phyloP scores from a whole-genome alignment of 2,329 filamentous ascomycete species.

The Aureobasidium sp. region DNA sequence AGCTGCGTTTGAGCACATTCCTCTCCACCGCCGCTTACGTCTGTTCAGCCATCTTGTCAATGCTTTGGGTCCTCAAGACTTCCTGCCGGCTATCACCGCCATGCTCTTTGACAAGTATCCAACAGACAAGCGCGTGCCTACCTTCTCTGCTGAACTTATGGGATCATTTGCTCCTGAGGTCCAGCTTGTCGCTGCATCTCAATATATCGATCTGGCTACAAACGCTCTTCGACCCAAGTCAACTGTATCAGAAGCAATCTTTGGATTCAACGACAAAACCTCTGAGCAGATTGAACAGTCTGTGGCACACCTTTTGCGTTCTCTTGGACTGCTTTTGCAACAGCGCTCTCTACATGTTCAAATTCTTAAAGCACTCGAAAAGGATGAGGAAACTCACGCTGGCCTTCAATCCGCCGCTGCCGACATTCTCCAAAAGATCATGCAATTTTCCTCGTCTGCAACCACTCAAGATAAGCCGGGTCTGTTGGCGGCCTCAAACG shows the following conservation, averaged over 20 bases:
- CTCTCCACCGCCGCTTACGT: conserved; percentile 71
- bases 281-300: conserved; percentile 30
- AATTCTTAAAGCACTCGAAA: conserved; percentile 15
- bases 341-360: conserved; percentile 15
- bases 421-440: conserved; percentile 32
- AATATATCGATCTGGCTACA: conserved; percentile 65
- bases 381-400: not conserved
- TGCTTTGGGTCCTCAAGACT: conserved; percentile 78
- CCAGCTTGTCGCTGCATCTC: conserved; percentile 67
- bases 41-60: conserved; percentile 80
- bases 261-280: conserved; percentile 52
- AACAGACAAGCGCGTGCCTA: conserved; percentile 62
- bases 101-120: conserved; percentile 90
- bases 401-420: conserved; percentile 30
- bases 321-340: conserved; percentile 28
- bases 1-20: conserved; percentile 93
- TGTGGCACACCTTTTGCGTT: conserved; percentile 29
- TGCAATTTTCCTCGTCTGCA: conserved; percentile 12
- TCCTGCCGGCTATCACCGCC: conserved; percentile 77
- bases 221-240: conserved; percentile 73
- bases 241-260: conserved; percentile 62
- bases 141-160: conserved; percentile 70
- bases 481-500: conserved; percentile 45
- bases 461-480: conserved; percentile 3
- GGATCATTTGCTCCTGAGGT: conserved; percentile 64